These are phyloP conservation scores for Austroboletus novae-zelandiae DNA, from an alignment of 1,284 basidiomycete species.

Conservation along the genomic window DNA sequence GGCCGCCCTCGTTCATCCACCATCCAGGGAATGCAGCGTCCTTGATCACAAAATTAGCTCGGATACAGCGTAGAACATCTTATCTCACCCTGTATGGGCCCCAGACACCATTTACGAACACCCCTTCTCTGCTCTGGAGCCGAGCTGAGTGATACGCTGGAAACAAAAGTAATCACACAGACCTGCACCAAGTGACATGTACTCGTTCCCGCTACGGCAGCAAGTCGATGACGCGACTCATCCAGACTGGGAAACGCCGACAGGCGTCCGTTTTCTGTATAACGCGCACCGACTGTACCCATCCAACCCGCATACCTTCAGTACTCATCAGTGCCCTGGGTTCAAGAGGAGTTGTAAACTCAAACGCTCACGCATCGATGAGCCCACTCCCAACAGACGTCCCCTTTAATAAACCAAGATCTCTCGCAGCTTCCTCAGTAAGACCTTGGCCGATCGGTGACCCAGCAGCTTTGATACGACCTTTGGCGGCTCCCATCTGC, in stretches of 20 bases:
- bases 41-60: conserved; percentile 32
- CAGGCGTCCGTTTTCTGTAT: conserved; percentile 54
- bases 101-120: conserved; percentile 94
- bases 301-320: conserved; percentile 96
- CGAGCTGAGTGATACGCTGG: conserved; percentile 1
- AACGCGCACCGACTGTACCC: conserved; percentile 88
- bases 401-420: conserved; percentile 85
- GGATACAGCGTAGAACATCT: background rate
- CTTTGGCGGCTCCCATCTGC: conserved; percentile 72
- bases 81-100: conserved; percentile 82
- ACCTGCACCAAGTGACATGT: conserved; percentile 94
- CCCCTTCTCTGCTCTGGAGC: conserved; percentile 69
- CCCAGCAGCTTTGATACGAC: conserved; percentile 84
- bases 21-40: conserved; percentile 88
- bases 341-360: background rate
- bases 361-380: conserved; percentile 76
- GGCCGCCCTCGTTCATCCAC: conserved; percentile 99
- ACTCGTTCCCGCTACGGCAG: conserved; percentile 93
- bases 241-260: conserved; percentile 59
- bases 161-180: conserved; percentile 9
- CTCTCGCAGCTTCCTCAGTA: conserved; percentile 73
- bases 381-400: conserved; percentile 93
- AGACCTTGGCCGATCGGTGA: conserved; percentile 88
- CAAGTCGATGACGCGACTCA: conserved; percentile 80
- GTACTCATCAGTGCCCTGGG: background rate